phyloP scores from a whole-genome alignment of 352 stramenopile genomes.

The Pythium myriotylum region DNA sequence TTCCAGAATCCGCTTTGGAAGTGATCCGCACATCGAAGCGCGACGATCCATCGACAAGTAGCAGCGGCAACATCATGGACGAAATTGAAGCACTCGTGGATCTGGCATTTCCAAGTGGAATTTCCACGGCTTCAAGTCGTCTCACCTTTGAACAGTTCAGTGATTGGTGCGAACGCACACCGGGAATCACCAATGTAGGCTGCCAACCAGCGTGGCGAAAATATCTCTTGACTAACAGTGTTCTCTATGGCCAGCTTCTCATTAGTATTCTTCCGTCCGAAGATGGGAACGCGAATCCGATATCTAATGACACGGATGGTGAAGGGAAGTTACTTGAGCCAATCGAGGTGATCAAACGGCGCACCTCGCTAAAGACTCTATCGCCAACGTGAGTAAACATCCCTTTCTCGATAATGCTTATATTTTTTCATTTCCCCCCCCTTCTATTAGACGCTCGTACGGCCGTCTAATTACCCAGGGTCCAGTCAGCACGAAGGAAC shows the following conservation, averaged over 20 bases:
- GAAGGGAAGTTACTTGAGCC: slow-evolving; percentile 5
- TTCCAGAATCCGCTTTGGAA: slow-evolving; percentile 72
- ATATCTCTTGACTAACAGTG: too few relatives aligned
- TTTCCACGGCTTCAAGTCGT: slow-evolving; percentile 41
- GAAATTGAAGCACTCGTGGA: slow-evolving; percentile 87
- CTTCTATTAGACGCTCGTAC: slow-evolving; percentile 24
- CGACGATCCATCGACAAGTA: slow-evolving; percentile 17
- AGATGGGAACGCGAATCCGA: slow-evolving; percentile 22
- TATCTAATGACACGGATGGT: slow-evolving; percentile 4
- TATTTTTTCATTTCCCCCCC: too few relatives aligned
- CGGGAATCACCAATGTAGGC: slow-evolving; percentile 71
- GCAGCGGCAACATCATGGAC: slow-evolving; percentile 41
- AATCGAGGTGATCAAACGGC: slow-evolving; percentile 19
- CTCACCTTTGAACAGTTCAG: slow-evolving; percentile 90
- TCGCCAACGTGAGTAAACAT: slow-evolving; percentile 45
- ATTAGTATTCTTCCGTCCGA: slow-evolving; percentile 80
- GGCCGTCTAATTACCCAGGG: slow-evolving; percentile 27
- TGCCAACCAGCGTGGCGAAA: not conserved
- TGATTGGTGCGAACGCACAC: slow-evolving; percentile 82
- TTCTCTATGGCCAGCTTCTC: slow-evolving; percentile 45
- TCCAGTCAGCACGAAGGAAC: slow-evolving; percentile 39
- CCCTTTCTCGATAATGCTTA: too few relatives aligned
- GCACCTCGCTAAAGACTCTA: slow-evolving; percentile 55
- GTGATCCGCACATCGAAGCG: slow-evolving; percentile 53
- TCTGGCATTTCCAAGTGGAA: slow-evolving; percentile 53